phyloP scores from a whole-genome alignment of 1,139 yeast genomes.

The Sugiyamaella sp. region DNA sequence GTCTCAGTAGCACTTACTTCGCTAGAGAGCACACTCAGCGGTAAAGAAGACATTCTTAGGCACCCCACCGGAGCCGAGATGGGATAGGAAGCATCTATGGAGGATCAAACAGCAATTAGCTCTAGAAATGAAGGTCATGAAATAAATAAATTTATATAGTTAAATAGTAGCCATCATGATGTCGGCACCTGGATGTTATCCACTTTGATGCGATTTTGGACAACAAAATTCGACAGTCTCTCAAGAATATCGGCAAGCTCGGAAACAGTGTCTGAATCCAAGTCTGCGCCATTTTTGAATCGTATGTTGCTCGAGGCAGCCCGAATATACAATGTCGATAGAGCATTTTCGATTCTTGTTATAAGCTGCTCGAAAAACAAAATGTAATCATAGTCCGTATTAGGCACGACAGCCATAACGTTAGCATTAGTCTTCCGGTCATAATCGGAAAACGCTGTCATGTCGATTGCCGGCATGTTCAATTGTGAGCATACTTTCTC shows the following conservation, averaged over 20 bases:
- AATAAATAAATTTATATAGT: constrained; percentile 3
- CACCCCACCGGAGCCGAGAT: no score
- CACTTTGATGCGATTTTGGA: constrained; percentile 5
- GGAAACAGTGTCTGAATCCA: constrained; percentile 19
- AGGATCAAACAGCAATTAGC: no score
- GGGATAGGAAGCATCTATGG: no score
- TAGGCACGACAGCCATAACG: constrained; percentile 30
- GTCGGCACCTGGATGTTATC: background rate
- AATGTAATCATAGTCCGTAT: constrained; percentile 46
- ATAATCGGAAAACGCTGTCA: constrained; percentile 25
- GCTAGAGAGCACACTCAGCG: no score
- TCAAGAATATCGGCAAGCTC: constrained; percentile 28
- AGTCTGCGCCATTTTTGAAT: constrained; percentile 6
- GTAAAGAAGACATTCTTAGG: no score
- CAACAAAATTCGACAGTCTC: constrained; percentile 10
- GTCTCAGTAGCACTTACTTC: no score
- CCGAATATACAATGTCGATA: constrained; percentile 35
- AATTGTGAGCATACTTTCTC: constrained; percentile 52
- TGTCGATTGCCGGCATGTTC: constrained; percentile 27
- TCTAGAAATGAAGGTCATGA: background rate
- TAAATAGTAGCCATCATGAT: background rate
- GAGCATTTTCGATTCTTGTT: constrained; percentile 61
- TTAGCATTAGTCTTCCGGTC: constrained; percentile 38
- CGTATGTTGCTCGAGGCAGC: constrained; percentile 27
- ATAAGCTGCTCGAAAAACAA: constrained; percentile 63